Evolutionary conservation across 73 alveolate genomes (phyloP).

Genomic region (Diophrys sp.): DNA sequence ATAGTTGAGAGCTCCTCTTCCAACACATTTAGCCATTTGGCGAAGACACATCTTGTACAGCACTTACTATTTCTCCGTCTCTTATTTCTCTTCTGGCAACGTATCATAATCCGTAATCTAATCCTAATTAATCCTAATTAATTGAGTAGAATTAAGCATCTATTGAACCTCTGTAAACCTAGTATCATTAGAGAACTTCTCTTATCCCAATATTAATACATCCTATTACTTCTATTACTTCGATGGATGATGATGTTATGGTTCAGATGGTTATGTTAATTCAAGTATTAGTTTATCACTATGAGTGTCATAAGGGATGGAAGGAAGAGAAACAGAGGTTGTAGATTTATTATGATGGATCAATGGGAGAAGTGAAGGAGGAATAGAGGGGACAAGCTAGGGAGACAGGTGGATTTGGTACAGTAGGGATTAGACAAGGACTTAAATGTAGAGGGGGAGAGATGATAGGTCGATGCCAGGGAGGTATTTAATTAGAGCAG

Average conservation of each 20-base stretch:
- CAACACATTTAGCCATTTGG: conserved; percentile 88
- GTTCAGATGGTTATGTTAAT: not conserved
- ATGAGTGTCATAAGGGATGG: too few species aligned
- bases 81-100: conserved; percentile 63
- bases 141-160: conserved; percentile 41
- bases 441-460: too few species aligned
- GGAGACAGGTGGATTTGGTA: not conserved
- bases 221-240: not conserved
- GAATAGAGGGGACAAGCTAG: not conserved
- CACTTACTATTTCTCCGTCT: conserved; percentile 71
- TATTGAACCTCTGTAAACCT: conserved; percentile 59
- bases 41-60: conserved; percentile 81
- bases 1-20: conserved; percentile 93
- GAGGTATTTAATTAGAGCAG: too few species aligned
- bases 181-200: conserved; percentile 49
- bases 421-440: too few species aligned
- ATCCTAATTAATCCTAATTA: conserved; percentile 45
- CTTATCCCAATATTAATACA: not conserved
- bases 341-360: too few species aligned
- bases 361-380: not conserved
- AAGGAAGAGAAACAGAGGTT: too few species aligned
- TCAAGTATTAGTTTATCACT: not conserved
- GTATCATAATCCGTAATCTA: conserved; percentile 37
- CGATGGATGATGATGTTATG: not conserved
- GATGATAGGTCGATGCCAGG: too few species aligned